Base-by-base conservation (phyloP, 306 rosid genomes). In the Dalbergia cochinchinensis region DNA sequence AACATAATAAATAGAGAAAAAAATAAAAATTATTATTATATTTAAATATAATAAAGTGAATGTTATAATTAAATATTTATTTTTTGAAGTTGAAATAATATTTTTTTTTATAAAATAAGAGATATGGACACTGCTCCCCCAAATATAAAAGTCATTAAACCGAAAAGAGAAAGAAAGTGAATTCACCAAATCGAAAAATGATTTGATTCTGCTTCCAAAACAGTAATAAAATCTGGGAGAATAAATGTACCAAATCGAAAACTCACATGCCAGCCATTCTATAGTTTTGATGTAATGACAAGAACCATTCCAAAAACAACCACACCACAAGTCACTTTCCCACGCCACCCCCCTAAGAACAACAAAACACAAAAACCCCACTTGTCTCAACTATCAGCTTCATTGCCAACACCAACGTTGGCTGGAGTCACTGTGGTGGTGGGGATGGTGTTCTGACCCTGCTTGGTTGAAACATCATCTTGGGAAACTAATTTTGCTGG, bases 401-500 rank as follows among this genome's bases (percentile, higher is more conserved):
- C 58, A 57, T 78, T 39, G 78, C 37, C 2, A 50, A 2, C 45
- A 71, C 37, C 78, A 73, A 84, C 62, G 31, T 58, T 78, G 55
- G 35, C 42, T 16, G 73, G n/a, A 22, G 48, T 14, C 6, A 57
- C 0, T 47, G 58, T 19, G 20, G 69, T 47, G 14, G 19, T 13
- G 50, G 19, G 12, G 31, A 26, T 26, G 37, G 10, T 47, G 11
- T 11, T 47, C 1, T 59, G 61, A 35, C 39, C 50, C 70, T 53
- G 71, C 1, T 72, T 50, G 65, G 45, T 48, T 13, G 80, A 51
- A 45, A 31, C 33, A 12, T 2, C 31, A 26, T 71, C 83, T 42
- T 37, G 64, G 76, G 15, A 34, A 13, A 13, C 48, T 26, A 2
- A 1, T 47, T 67, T 16, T 41, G 76, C 73, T 11, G 98, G 99